Evolutionary conservation across 805 yeast species (phyloP).

Genomic region (Yarrowia porcina): DNA sequence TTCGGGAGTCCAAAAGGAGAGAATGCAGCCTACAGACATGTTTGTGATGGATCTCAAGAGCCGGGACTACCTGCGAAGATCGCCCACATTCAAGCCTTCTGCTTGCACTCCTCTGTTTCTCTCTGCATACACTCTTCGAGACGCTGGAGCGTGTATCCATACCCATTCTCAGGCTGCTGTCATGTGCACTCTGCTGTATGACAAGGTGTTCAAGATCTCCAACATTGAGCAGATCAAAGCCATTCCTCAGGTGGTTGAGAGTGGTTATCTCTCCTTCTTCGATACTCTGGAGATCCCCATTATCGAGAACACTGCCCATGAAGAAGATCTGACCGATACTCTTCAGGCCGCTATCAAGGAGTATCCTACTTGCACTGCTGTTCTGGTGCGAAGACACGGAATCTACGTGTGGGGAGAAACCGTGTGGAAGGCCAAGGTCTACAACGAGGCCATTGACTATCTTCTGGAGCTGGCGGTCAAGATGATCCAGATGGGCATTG

Average conservation of each 20-base stretch:
- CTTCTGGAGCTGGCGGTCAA: conserved; percentile 78
- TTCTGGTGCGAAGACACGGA: conserved; percentile 89
- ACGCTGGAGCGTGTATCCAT: conserved; percentile 90
- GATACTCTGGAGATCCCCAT: conserved; percentile 84
- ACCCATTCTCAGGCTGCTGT: conserved; percentile 92
- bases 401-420: conserved; percentile 95
- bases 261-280: conserved; percentile 66
- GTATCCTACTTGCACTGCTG: conserved; percentile 80
- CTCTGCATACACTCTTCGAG: conserved; percentile 62
- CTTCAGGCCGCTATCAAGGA: conserved; percentile 60
- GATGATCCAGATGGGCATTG: conserved; percentile 69
- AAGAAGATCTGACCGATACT: conserved; percentile 68
- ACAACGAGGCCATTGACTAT: conserved; percentile 91
- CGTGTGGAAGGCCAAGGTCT: conserved; percentile 88
- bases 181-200: conserved; percentile 67
- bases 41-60: conserved; percentile 65
- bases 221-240: conserved; percentile 93
- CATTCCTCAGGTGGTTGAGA: conserved; percentile 62
- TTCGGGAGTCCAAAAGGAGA: conserved; percentile 93
- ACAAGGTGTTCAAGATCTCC: conserved; percentile 67
- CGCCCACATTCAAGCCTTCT: conserved; percentile 72
- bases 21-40: conserved; percentile 76
- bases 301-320: conserved; percentile 85
- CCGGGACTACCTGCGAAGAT: conserved; percentile 55
- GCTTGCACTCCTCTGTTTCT: conserved; percentile 90